Base-by-base conservation (phyloP, 2,329 filamentous ascomycete genomes). In the Aspergillus costaricaensis region DNA sequence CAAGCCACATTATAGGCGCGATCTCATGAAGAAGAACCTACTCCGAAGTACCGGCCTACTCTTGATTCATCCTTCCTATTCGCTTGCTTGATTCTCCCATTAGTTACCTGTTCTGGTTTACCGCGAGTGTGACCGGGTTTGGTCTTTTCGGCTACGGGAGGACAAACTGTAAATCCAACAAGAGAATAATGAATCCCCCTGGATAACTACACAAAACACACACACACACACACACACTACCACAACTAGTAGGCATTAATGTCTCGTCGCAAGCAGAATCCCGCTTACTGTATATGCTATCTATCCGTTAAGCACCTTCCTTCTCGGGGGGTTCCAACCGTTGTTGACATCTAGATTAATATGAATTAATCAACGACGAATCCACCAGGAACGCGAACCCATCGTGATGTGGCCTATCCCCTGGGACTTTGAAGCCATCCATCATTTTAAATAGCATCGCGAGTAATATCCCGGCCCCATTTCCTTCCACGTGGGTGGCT, bases 401-500 rank as follows among this genome's bases (percentile, higher is more conserved):
- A 50, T 50, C 47, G 3, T 19, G 21, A 23, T 15, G 21, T 23
- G 44, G 12, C 44, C 44, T 43, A 43, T 43, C 39, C 15, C n/a
- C n/a, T 19, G 15, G 15, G 17, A 19, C 19, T 44, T 15, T 23
- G 17, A 44, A 23, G n/a, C n/a, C 7, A 43, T 19, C 15, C 39
- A 43, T 43, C 39, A 43, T 43, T 17, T 19, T 17, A n/a, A 43
- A 43, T n/a, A 19, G 39, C 32, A 36, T 36, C 32, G 39, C 27
- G 15, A 49, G 25, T 32, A 44, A 54, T 59, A 15, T 38, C 43
- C 62, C 55, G 57, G 47, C 25, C 56, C 57, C 56, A 39, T 58
- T 57, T 43, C 53, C 51, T 63, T 54, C 62, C 62, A 64, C 62
- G 62, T 64, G 61, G 61, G 41, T 49, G 23, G 41, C 48, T 55